Evolutionary conservation across 257 asterid species (phyloP).

Genomic region (Knoxia roxburghii): DNA sequence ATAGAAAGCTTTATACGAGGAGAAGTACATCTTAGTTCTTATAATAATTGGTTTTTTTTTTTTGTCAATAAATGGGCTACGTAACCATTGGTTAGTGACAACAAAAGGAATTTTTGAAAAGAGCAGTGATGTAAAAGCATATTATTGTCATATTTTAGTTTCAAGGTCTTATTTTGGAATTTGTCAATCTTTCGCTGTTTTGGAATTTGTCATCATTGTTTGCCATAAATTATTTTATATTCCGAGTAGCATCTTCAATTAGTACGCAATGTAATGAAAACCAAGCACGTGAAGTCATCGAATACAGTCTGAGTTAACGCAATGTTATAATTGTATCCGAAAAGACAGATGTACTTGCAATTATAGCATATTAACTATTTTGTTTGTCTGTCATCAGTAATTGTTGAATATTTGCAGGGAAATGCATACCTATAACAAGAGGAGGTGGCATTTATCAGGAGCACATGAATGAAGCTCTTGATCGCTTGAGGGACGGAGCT

Average conservation of each 20-base stretch:
- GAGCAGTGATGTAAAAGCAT: not conserved
- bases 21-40: not conserved
- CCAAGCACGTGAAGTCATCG: not conserved
- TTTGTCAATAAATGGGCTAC: not conserved
- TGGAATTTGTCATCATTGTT: not conserved
- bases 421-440: conserved; percentile 91
- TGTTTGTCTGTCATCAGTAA: not conserved
- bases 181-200: no score
- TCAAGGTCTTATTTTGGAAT: not conserved
- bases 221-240: not conserved
- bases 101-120: not conserved
- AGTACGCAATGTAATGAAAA: not conserved
- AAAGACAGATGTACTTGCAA: not conserved
- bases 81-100: not conserved
- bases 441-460: conserved; percentile 97
- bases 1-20: not conserved
- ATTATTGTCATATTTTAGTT: not conserved
- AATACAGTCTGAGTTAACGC: not conserved
- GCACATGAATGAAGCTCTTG: conserved; percentile 96
- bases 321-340: not conserved
- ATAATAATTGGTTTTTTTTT: not conserved
- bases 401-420: conserved; percentile 49
- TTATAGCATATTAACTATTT: no score
- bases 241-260: not conserved
- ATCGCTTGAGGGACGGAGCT: conserved; percentile 70